Conservation (phyloP, 441 rosid species). For the Mallotus japonicus region DNA sequence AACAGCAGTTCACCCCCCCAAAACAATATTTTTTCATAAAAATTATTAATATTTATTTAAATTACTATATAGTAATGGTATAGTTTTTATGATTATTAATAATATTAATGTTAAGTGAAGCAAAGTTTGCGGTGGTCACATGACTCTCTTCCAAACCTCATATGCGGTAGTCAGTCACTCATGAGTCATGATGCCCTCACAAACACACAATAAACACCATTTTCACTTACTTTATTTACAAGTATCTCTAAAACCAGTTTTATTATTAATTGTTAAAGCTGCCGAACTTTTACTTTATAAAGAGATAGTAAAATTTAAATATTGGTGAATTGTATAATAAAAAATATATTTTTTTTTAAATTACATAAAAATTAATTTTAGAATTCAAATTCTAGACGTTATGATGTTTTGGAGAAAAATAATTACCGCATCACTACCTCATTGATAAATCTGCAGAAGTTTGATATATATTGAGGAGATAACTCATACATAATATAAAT, state of each 20-base stretch:
- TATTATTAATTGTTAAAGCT: conserved; percentile 11
- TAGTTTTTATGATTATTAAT: background rate
- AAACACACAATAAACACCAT: background rate
- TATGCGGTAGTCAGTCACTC: conserved; percentile 26
- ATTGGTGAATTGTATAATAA: too few species aligned
- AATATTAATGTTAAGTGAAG: conserved; percentile 18
- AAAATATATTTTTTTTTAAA: too few species aligned
- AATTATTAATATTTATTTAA: too few species aligned
- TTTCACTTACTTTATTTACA: background rate
- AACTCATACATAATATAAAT: too few species aligned
- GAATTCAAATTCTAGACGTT: too few species aligned
- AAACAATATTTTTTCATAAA: too few species aligned
- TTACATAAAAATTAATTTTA: too few species aligned
- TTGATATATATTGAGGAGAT: too few species aligned
- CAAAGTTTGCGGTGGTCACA: conserved; percentile 51
- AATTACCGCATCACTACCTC: too few species aligned
- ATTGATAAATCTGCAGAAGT: too few species aligned
- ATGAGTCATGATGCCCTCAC: conserved; percentile 29
- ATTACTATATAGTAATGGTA: background rate
- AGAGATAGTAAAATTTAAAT: background rate
- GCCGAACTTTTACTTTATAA: background rate
- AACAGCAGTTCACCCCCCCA: background rate
- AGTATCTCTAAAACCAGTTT: background rate
- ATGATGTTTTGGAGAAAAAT: too few species aligned
- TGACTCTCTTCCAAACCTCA: conserved; percentile 28